Percentiles rank a stretch among this genome's conserved stretches.
Evolutionary conservation across 306 rosid genomes (phyloP).

Genomic region (Quillaja saponaria): DNA sequence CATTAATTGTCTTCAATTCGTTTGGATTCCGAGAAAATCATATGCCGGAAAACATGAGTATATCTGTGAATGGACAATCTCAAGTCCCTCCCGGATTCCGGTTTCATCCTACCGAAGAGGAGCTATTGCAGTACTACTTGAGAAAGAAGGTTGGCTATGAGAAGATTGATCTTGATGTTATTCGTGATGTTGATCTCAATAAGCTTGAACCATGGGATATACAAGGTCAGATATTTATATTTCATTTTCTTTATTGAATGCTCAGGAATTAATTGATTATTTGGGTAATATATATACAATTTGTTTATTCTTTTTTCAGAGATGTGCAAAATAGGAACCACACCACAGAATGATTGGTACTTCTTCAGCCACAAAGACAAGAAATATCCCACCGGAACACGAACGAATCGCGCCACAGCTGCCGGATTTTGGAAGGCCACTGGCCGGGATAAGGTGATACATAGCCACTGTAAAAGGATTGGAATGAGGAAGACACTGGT

Average conservation of each 20-base stretch:
- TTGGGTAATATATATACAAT: too few relatives aligned
- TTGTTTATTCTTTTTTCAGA: slow-evolving; percentile 47
- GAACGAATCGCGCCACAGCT: slow-evolving; percentile 85
- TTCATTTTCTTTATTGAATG: too few relatives aligned
- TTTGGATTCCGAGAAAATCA: slow-evolving; percentile 30
- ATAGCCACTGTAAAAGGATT: slow-evolving; percentile 63
- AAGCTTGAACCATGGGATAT: slow-evolving; percentile 99
- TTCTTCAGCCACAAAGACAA: slow-evolving; percentile 96
- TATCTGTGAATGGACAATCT: slow-evolving; percentile 87
- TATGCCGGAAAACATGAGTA: slow-evolving; percentile 69
- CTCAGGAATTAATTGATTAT: too few relatives aligned
- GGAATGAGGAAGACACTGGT: slow-evolving; percentile 98
- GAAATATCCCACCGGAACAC: slow-evolving; percentile 94
- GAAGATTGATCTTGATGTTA: slow-evolving; percentile 81
- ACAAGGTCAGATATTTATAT: slow-evolving; percentile 55
- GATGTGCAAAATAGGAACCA: slow-evolving; percentile 88
- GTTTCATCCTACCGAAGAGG: slow-evolving; percentile 91
- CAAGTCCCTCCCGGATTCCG: slow-evolving; percentile 91
- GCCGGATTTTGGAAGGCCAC: slow-evolving; percentile 99
- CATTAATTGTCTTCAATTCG: slow-evolving; percentile 34
- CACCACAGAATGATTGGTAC: slow-evolving; percentile 96
- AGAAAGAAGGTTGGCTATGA: slow-evolving; percentile 76
- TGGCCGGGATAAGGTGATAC: slow-evolving; percentile 84
- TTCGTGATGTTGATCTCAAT: slow-evolving; percentile 92
- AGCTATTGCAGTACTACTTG: slow-evolving; percentile 80